These are phyloP conservation scores for Lodderomyces oxycetoniae DNA, from an alignment of 1,139 yeast species.

Conservation along the genomic window DNA sequence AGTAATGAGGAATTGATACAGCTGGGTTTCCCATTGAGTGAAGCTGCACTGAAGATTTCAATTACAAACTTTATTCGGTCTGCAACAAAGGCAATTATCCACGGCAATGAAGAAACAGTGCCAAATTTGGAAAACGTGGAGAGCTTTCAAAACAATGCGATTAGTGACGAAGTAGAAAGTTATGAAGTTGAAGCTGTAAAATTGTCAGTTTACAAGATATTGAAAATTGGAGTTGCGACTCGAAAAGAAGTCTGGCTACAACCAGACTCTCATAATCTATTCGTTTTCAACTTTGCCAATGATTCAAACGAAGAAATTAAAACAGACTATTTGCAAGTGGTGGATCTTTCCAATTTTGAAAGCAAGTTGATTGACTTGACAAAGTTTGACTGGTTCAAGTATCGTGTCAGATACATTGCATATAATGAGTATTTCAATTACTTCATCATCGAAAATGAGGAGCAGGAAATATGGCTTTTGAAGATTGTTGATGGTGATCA, in stretches of 20 bases:
- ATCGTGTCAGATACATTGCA: constrained; percentile 20
- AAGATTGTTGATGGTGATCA: constrained; percentile 17
- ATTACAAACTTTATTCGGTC: constrained; percentile 27
- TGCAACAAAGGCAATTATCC: constrained; percentile 34
- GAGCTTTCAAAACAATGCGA: constrained; percentile 25
- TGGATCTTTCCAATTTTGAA: constrained; percentile 32
- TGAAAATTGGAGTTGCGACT: constrained; percentile 32
- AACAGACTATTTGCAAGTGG: constrained; percentile 25
- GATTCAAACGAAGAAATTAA: constrained; percentile 11
- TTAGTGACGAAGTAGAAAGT: constrained; percentile 31
- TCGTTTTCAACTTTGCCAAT: constrained; percentile 27
- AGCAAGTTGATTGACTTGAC: constrained; percentile 27
- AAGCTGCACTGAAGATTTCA: constrained; percentile 25
- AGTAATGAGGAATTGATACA: constrained; percentile 28
- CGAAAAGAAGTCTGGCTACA: constrained; percentile 34
- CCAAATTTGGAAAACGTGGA: constrained; percentile 38
- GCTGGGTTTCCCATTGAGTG: constrained; percentile 30
- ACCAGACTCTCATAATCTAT: constrained; percentile 36
- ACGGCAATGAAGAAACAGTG: constrained; percentile 20
- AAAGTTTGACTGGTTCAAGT: constrained; percentile 30
- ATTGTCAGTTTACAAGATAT: constrained; percentile 28
- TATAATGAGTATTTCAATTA: constrained; percentile 27
- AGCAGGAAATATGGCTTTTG: constrained; percentile 28
- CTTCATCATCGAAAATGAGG: constrained; percentile 29
- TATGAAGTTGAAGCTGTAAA: constrained; percentile 26